A percentile compares a stretch with the other conserved stretches of the same genome.
Evolutionary conservation across 2,329 filamentous ascomycete genomes (phyloP).

Genomic region (Nemania sp.): DNA sequence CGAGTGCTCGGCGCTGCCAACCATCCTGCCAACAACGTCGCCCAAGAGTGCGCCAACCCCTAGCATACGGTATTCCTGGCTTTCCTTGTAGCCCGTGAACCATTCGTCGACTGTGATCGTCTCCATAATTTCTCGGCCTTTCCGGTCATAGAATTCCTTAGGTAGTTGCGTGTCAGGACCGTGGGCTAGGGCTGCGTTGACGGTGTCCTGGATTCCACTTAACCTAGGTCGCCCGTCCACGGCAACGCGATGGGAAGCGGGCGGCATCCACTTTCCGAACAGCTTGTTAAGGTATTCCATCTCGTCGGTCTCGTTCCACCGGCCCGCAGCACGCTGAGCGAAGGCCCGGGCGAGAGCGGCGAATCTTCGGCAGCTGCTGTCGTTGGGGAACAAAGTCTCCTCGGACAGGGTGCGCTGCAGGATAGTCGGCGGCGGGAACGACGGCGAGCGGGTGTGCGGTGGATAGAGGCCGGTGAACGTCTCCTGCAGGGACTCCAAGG

Average conservation of each 20-base stretch:
- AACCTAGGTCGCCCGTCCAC: slow-evolving; percentile 85
- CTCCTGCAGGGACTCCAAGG: slow-evolving; percentile 78
- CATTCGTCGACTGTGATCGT: slow-evolving; percentile 88
- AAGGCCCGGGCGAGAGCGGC: slow-evolving; percentile 71
- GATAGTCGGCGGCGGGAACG: slow-evolving; percentile 67
- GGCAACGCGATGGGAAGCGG: slow-evolving; percentile 67
- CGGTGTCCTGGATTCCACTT: slow-evolving; percentile 90
- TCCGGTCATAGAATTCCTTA: slow-evolving; percentile 82
- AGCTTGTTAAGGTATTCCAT: slow-evolving; percentile 81
- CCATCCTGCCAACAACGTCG: slow-evolving; percentile 79
- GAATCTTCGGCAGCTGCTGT: slow-evolving; percentile 73
- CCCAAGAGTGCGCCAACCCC: slow-evolving; percentile 86
- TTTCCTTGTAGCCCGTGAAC: slow-evolving; percentile 86
- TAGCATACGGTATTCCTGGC: slow-evolving; percentile 81
- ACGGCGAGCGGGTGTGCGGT: slow-evolving; percentile 45
- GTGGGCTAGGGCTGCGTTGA: slow-evolving; percentile 88
- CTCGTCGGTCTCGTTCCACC: slow-evolving; percentile 77
- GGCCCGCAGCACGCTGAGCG: slow-evolving; percentile 69
- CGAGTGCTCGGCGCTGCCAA: slow-evolving; percentile 64
- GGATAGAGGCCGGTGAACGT: slow-evolving; percentile 78
- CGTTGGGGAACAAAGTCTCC: slow-evolving; percentile 82
- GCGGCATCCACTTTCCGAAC: slow-evolving; percentile 85
- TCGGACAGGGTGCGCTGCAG: slow-evolving; percentile 67
- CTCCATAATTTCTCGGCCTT: slow-evolving; percentile 69
- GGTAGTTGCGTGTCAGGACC: slow-evolving; percentile 79